These are phyloP conservation scores for Cystobasidiaceae sp. DNA, from an alignment of 1,284 basidiomycete species.

Conservation along the genomic window DNA sequence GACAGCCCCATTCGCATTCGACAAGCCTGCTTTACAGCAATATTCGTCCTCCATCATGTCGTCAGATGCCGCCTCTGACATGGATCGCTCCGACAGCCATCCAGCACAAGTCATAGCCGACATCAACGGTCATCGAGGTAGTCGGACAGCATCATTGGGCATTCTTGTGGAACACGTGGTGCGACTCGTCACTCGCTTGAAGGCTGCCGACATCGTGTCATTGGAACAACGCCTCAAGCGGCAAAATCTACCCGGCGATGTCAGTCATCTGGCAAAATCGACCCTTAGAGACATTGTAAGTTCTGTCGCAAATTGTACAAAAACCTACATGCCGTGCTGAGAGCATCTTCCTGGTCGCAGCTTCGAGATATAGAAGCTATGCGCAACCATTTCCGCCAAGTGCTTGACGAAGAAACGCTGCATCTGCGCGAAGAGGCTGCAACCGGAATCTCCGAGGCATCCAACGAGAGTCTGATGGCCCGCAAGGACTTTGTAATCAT, in stretches of 20 bases:
- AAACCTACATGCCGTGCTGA: no score
- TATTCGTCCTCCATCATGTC: constrained; percentile 25
- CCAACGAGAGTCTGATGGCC: constrained; percentile 57
- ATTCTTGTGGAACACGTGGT: constrained; percentile 38
- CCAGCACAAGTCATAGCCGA: no score
- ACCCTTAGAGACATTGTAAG: constrained; percentile 70
- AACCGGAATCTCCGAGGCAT: neutral
- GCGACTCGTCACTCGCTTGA: constrained; percentile 32
- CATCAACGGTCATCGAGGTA: constrained; percentile 18
- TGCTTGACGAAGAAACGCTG: constrained; percentile 51
- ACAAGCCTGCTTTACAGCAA: no score
- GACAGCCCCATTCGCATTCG: neutral
- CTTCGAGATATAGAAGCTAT: constrained; percentile 61
- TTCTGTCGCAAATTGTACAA: no score
- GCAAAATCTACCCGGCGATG: constrained; percentile 78
- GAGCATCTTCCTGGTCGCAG: no score
- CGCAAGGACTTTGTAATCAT: constrained; percentile 77
- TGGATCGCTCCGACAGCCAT: constrained; percentile 6
- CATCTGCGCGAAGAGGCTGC: constrained; percentile 31
- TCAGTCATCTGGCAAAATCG: constrained; percentile 77
- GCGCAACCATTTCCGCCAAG: constrained; percentile 64
- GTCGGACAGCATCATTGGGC: constrained; percentile 35
- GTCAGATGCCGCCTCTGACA: constrained; percentile 22
- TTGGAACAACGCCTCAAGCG: constrained; percentile 84
- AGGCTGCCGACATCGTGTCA: constrained; percentile 70